Conservation (phyloP, 2,329 filamentous ascomycete genomes). For the Fusarium sambucinum region DNA sequence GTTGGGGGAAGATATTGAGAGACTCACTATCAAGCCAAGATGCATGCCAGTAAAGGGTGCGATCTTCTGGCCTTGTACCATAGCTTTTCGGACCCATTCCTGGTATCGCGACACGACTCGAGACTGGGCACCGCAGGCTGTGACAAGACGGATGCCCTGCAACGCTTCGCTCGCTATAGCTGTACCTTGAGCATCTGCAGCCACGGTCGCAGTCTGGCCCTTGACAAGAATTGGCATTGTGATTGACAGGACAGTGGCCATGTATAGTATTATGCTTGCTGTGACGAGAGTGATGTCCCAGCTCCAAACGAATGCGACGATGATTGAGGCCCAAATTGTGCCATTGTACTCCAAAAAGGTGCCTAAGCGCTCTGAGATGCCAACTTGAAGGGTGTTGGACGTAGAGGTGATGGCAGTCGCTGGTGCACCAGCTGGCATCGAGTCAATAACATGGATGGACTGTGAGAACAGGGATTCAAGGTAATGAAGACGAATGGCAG, state of each 20-base stretch:
- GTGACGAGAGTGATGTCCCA: slow-evolving; percentile 66
- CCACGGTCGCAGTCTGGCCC: slow-evolving; percentile 32
- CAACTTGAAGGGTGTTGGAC: slow-evolving; percentile 65
- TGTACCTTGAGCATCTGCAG: slow-evolving; percentile 53
- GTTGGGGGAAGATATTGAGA: no score
- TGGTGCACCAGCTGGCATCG: slow-evolving; percentile 63
- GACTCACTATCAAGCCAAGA: slow-evolving; percentile 34
- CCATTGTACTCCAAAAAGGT: slow-evolving; percentile 59
- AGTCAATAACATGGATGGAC: slow-evolving; percentile 62
- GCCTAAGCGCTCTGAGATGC: slow-evolving; percentile 65
- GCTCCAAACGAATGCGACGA: slow-evolving; percentile 64
- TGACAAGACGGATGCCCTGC: slow-evolving; percentile 57
- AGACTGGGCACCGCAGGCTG: slow-evolving; percentile 59
- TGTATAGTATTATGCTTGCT: slow-evolving; percentile 60
- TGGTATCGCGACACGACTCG: slow-evolving; percentile 54
- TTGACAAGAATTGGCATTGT: slow-evolving; percentile 42
- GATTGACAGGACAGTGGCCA: slow-evolving; percentile 50
- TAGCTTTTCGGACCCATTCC: slow-evolving; percentile 54
- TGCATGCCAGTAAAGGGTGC: slow-evolving; percentile 40
- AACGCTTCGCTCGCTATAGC: slow-evolving; percentile 60
- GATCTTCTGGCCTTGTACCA: slow-evolving; percentile 52
- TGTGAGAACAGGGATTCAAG: slow-evolving; percentile 63
- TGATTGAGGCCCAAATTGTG: slow-evolving; percentile 59
- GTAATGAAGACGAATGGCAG: slow-evolving; percentile 63
- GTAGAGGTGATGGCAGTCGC: slow-evolving; percentile 65